Base-by-base conservation (phyloP, 2,329 filamentous ascomycete genomes). In the Parascedosporium putredinis region DNA sequence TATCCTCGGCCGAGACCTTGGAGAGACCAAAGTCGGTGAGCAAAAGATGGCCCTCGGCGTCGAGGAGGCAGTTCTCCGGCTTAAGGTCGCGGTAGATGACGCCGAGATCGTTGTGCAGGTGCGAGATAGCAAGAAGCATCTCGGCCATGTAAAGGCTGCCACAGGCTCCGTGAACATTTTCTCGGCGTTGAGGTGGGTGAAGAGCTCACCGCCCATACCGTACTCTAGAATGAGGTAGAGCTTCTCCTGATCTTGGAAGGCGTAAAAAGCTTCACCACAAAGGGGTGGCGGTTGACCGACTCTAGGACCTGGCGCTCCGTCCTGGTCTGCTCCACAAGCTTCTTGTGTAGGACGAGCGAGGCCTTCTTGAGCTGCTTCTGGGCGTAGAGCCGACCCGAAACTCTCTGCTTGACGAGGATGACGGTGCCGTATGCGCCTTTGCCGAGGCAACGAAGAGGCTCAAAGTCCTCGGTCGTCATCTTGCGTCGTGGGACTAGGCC, bases 321-420 rank as follows among this genome's bases (percentile, higher is more conserved):
- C 74, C 94, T 95, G 51, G 93, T 97, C 71, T 97, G 93, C 69
- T 97, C 90, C 47, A 98, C 81, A 27, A 97, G 78, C 64, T 90
- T 89, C 75, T 95, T 96, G 68, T 96, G 90, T 34, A 98, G 88
- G 1, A 90, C 88, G 48, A 98, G 73, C 7, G 89, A 95, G 1
- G 94, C 93, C 69, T 98, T 98, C 65, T 91, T 93, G 69, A 98
- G 93, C 67, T 97, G 91, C 72, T 98, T 98, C 71, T 98, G 94
- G 1, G 93, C 94, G 61, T 90, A 98, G 4, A 98, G 78, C 40
- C 87, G 83, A 38, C 93, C 93, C 2, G 90, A 96, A 25, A 80
- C 71, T 47, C 81, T 81, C 69, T 98, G 91, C 68, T 90, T 93
- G 53, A 98, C 94, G 24, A 98, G 76, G 43, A 95, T 72, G 9